Evolutionary conservation across 192 early-diverging fungal genomes (phyloP), one percentile per base, ranked within the genome.

Genomic region (Thoreauomyces humboldtii): DNA sequence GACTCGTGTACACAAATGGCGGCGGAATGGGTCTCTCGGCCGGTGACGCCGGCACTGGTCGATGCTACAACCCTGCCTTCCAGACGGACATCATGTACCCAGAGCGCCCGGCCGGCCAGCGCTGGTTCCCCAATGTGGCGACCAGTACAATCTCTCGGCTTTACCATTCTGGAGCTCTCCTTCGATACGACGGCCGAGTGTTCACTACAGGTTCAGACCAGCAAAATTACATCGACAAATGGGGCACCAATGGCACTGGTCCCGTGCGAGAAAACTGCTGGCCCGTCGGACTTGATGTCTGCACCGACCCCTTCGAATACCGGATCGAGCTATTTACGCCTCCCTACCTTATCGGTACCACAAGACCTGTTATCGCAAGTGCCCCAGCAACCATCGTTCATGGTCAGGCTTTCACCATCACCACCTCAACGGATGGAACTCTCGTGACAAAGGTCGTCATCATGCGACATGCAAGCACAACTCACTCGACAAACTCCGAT

Each of bases 401-500:
- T 53, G 61, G 57, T 12, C 52, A 45, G 2, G 56, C 61, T 7
- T 61, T 78, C 33, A 44, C 19, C 1, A 27, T 78, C 11, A 46
- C 36, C 5, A 38, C 67, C 6, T 31, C 19, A 7, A 52, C 50
- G 6, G 25, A 22, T 14, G 57, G 45, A 14, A n/a, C 65, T 22
- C 59, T 59, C 17, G 46, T 61, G 2, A 53, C 7, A 22, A 14
- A 47, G 2, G 65, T 78, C 14, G 47, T 44, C 43, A 37, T 78
- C 1, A 37, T 73, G 21, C 69, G 78, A 27, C 70, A 75, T 62
- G 53, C 66, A 3, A 65, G 63, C 45, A 61, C 69, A 5, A 80
- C 78, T 15, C 78, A 80, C 65, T 34, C 55, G 29, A 70, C 65
- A 36, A 80, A 78, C 67, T 71, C 67, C 22, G 78, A 80, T 57